Conservation (phyloP, 129 eudicot genomes). For the Centaurea solstitialis region DNA sequence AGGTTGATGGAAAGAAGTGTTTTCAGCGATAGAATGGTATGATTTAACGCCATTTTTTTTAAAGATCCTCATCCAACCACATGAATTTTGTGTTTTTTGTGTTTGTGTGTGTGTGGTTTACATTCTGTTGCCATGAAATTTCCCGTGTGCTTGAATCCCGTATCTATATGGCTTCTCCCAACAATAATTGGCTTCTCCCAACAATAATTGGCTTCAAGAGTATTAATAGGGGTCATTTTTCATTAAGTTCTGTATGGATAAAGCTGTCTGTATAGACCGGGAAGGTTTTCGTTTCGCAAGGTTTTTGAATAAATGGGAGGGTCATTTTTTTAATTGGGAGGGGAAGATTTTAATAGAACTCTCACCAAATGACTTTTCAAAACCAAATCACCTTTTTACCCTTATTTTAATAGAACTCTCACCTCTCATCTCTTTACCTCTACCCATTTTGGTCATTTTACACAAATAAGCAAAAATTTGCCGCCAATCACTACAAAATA, state of each 20-base stretch:
- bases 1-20: constrained; percentile 87
- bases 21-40: constrained; percentile 78
- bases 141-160: neutral
- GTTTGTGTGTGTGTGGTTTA: neutral
- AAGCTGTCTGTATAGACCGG: neutral
- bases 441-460: too few species aligned
- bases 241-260: neutral
- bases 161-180: neutral
- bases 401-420: too few species aligned
- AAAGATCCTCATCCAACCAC: neutral
- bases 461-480: too few species aligned
- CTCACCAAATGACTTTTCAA: too few species aligned
- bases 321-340: too few species aligned
- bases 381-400: too few species aligned
- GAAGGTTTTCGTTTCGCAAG: neutral
- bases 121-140: neutral
- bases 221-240: neutral
- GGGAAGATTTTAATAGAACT: neutral
- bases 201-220: neutral
- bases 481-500: too few species aligned
- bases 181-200: neutral
- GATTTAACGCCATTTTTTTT: neutral
- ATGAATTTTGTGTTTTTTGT: neutral
- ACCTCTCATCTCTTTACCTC: too few species aligned
- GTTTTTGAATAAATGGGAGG: neutral